phyloP scores from a whole-genome alignment of 805 yeast genomes.

The Wickerhamomyces bovis region DNA sequence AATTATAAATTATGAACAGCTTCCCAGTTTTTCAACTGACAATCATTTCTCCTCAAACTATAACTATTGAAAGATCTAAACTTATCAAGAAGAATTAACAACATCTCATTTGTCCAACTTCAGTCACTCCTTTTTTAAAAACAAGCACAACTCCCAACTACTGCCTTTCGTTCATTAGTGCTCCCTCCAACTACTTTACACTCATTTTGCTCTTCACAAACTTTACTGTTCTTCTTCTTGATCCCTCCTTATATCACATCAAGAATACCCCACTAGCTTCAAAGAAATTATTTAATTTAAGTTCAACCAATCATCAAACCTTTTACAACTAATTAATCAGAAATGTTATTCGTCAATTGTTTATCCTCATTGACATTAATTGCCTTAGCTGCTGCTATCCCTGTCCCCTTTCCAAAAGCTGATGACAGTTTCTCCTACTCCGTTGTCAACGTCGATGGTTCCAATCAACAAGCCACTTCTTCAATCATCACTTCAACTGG shows the following conservation, averaged over 20 bases:
- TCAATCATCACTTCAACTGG: neutral
- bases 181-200: constrained; percentile 19
- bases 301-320: neutral
- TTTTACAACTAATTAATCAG: neutral
- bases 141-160: constrained; percentile 15
- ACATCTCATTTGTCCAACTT: constrained; percentile 16
- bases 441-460: constrained; percentile 25
- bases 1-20: neutral
- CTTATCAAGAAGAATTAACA: neutral
- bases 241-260: neutral
- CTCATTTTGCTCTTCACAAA: constrained; percentile 13
- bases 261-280: neutral
- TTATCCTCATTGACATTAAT: constrained; percentile 17
- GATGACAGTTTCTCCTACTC: constrained; percentile 16
- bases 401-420: constrained; percentile 17
- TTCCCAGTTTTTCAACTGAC: neutral
- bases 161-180: constrained; percentile 19
- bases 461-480: constrained; percentile 20
- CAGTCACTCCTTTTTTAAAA: constrained; percentile 18
- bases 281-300: neutral
- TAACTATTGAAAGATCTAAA: neutral
- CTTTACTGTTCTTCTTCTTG: neutral
- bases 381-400: constrained; percentile 16
- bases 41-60: neutral
- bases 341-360: constrained; percentile 21